A percentile compares a stretch with the other conserved stretches of the same genome.
These are phyloP conservation scores for Pulveroboletus frians DNA, from an alignment of 768 basidiomycete species.

Conservation along the genomic window DNA sequence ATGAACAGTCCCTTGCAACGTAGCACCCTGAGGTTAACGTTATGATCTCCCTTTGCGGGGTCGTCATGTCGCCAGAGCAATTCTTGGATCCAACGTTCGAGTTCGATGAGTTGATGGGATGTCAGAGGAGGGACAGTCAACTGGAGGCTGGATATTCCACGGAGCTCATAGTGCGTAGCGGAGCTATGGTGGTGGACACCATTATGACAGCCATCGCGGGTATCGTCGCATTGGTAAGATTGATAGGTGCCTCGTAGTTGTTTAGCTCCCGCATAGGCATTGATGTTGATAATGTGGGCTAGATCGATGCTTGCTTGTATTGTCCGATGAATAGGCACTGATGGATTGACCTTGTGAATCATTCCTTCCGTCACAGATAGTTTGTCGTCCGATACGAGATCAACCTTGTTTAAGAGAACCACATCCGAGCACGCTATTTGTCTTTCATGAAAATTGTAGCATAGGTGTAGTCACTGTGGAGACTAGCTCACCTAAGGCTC, in stretches of 20 bases:
- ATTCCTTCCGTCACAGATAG: slow-evolving; percentile 49
- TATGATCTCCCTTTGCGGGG: slow-evolving; percentile 34
- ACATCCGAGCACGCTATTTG: slow-evolving; percentile 94
- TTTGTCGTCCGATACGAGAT: slow-evolving; percentile 52
- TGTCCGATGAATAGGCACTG: slow-evolving; percentile 69
- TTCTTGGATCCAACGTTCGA: slow-evolving; percentile 78
- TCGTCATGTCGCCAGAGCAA: slow-evolving; percentile 76
- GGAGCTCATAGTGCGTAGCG: slow-evolving; percentile 57
- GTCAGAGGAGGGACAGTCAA: slow-evolving; percentile 61
- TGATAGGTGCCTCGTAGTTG: slow-evolving; percentile 25
- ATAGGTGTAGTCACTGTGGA: not conserved
- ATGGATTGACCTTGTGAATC: slow-evolving; percentile 76
- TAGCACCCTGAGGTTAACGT: slow-evolving; percentile 51
- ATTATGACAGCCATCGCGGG: slow-evolving; percentile 24
- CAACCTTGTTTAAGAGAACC: slow-evolving; percentile 87
- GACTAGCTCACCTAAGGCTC: slow-evolving; percentile 60
- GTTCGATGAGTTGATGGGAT: slow-evolving; percentile 37
- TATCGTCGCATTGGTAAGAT: slow-evolving; percentile 32
- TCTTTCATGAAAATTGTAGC: slow-evolving; percentile 38
- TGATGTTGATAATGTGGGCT: slow-evolving; percentile 68
- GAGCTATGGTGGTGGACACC: slow-evolving; percentile 34
- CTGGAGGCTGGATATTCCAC: slow-evolving; percentile 80
- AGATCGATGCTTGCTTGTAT: slow-evolving; percentile 70
- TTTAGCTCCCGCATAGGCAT: slow-evolving; percentile 61
- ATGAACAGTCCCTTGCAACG: slow-evolving; percentile 85